Evolutionary conservation across 2,329 filamentous ascomycete genomes (phyloP), one percentile per base, ranked within the genome.

Genomic region (Claviceps pazoutovae): DNA sequence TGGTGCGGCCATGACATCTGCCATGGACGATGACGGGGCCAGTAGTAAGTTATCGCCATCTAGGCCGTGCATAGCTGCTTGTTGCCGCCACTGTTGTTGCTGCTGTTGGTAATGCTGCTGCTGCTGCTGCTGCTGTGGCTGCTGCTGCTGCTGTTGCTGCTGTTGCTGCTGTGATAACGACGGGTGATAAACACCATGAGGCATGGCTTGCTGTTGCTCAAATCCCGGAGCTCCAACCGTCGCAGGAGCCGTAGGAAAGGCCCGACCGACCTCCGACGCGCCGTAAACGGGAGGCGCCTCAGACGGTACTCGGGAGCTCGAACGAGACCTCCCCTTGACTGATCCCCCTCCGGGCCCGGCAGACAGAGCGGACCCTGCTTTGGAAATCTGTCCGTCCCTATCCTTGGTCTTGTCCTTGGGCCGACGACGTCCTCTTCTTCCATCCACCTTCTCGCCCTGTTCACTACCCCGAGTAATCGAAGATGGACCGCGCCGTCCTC

Each of bases 1-100:
- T 1, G 77, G 76, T 6, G 77, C 74, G 11, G 75, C 74, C 72
- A 79, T 77, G 17, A 76, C 71, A 30, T 80, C 78, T 7, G 71
- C 65, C 37, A 77, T 71, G 49, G 43, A 51, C 21, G 49, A 38
- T 13, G 70, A 66, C 7, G 69, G 62, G 7, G 67, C 55, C 43
- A 64, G 54, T 41, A 65, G 54, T 13, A 67, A 58, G 34, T 62
- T 64, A n/a, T 62, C 61, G 34, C 70, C 62, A 50, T 73, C 70
- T 30, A 67, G 58, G 11, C 51, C 49, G 44, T 58, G 62, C 6
- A 59, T 57, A 5, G 61, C 56, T 11, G 43, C 52, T 45, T 26
- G 37, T 30, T 48, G 51, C n/a, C 7, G 36, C 26, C 21, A 41
- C 17, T 19, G 17, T 19, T 68, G 43, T 14, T 26, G 42, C 5